These are phyloP conservation scores for Cicer pinnatifidum DNA, from an alignment of 306 rosid genomes.

Conservation along the genomic window DNA sequence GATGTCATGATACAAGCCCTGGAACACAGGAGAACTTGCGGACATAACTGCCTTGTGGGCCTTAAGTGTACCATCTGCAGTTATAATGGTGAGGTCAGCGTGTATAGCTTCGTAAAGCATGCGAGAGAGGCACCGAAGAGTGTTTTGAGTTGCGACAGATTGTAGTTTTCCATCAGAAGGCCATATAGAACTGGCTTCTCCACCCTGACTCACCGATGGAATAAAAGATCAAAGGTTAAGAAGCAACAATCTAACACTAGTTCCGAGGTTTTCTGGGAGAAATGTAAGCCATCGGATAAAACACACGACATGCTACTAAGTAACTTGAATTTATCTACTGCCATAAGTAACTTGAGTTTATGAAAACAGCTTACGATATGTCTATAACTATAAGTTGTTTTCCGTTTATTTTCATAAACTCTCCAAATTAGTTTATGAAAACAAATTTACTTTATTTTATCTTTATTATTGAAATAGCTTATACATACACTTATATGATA, in stretches of 20 bases:
- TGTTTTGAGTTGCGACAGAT: slow-evolving; percentile 58
- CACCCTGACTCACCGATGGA: slow-evolving; percentile 48
- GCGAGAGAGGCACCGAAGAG: slow-evolving; percentile 69
- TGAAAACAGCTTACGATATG: too few species aligned
- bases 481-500: too few species aligned
- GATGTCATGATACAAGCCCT: slow-evolving; percentile 56
- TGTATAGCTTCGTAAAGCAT: slow-evolving; percentile 76
- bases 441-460: too few species aligned
- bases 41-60: slow-evolving; percentile 80
- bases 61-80: slow-evolving; percentile 58
- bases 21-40: slow-evolving; percentile 69
- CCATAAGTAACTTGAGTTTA: too few species aligned
- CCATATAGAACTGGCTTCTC: slow-evolving; percentile 68
- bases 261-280: not conserved
- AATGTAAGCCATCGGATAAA: not conserved
- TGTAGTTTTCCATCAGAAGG: slow-evolving; percentile 62
- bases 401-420: too few species aligned
- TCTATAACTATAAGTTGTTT: too few species aligned
- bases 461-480: too few species aligned
- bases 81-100: slow-evolving; percentile 67
- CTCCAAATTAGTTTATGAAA: too few species aligned
- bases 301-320: not conserved
- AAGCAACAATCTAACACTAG: slow-evolving; percentile 14
- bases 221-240: not conserved
- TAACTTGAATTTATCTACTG: not conserved